phyloP scores from a whole-genome alignment of 345 rosid genomes.

The Chamaenerion angustifolium region DNA sequence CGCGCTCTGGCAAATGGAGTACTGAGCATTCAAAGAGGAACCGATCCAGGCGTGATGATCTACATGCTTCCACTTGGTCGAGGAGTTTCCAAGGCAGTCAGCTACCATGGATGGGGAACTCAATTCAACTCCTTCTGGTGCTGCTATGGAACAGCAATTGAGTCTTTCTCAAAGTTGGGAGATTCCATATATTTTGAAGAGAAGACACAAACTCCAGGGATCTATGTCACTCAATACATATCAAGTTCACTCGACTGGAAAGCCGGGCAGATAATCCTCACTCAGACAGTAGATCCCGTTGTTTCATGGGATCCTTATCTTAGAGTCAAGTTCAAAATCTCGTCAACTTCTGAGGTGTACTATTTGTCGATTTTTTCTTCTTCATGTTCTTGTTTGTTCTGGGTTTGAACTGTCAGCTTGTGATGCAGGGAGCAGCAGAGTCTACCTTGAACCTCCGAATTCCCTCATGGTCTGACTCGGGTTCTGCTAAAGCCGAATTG shows the following conservation, averaged over 20 bases:
- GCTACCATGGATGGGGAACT: conserved; percentile 84
- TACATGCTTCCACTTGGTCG: conserved; percentile 82
- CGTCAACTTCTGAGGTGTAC: conserved; percentile 7
- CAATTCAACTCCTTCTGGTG: conserved; percentile 72
- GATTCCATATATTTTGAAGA: conserved; percentile 88
- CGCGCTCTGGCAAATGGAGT: conserved; percentile 87
- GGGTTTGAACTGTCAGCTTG: no score
- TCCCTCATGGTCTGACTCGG: conserved; percentile 53
- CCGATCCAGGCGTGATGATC: conserved; percentile 82
- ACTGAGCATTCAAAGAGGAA: conserved; percentile 79
- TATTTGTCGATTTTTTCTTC: background rate
- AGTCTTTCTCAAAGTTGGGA: conserved; percentile 87
- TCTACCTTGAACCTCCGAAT: conserved; percentile 55
- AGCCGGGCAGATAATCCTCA: conserved; percentile 31
- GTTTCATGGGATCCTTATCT: conserved; percentile 57
- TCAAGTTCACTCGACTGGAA: conserved; percentile 71
- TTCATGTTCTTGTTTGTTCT: background rate
- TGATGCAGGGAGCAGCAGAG: conserved; percentile 28
- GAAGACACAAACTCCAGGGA: conserved; percentile 45
- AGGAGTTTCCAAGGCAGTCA: conserved; percentile 66
- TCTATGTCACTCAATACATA: conserved; percentile 68
- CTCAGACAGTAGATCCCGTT: conserved; percentile 55
- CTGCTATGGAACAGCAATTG: conserved; percentile 93
- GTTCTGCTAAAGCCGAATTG: conserved; percentile 44
- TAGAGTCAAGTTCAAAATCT: conserved; percentile 33